phyloP scores from a whole-genome alignment of 257 asterid species.

The Rauvolfia tetraphylla region DNA sequence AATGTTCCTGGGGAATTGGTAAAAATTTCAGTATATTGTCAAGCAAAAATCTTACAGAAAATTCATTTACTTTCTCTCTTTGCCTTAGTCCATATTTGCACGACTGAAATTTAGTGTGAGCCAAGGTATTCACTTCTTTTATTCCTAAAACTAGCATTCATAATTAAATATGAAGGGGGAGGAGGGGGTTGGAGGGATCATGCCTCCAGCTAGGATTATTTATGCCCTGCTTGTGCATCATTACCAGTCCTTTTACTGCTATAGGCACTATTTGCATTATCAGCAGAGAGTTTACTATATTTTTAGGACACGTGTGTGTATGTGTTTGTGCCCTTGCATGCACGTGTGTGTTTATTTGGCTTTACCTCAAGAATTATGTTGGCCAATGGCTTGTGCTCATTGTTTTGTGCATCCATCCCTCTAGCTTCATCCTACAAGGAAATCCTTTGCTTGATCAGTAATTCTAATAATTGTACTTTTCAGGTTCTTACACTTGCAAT shows the following conservation, averaged over 20 bases:
- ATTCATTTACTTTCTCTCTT: background rate
- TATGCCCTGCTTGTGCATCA: background rate
- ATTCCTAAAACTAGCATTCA: background rate
- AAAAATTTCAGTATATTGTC: background rate
- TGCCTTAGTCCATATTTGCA: background rate
- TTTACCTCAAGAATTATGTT: background rate
- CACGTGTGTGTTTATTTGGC: background rate
- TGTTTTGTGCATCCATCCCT: background rate
- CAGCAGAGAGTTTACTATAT: background rate
- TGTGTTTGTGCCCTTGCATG: background rate
- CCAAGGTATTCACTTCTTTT: background rate
- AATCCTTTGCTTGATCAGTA: background rate
- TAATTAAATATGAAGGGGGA: background rate
- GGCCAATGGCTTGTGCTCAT: background rate
- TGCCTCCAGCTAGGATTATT: background rate
- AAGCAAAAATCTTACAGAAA: background rate
- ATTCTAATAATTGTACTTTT: slow-evolving; percentile 21
- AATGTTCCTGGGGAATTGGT: background rate
- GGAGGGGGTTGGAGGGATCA: background rate
- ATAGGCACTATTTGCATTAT: background rate
- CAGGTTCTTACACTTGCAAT: slow-evolving; percentile 85
- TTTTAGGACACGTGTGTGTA: background rate
- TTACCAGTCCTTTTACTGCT: background rate
- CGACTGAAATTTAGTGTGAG: background rate
- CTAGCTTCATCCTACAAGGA: background rate